A percentile compares a stretch with the other conserved stretches of the same genome.
Evolutionary conservation across 139 green algal genomes (phyloP).

Genomic region (Picochlorum sp.): DNA sequence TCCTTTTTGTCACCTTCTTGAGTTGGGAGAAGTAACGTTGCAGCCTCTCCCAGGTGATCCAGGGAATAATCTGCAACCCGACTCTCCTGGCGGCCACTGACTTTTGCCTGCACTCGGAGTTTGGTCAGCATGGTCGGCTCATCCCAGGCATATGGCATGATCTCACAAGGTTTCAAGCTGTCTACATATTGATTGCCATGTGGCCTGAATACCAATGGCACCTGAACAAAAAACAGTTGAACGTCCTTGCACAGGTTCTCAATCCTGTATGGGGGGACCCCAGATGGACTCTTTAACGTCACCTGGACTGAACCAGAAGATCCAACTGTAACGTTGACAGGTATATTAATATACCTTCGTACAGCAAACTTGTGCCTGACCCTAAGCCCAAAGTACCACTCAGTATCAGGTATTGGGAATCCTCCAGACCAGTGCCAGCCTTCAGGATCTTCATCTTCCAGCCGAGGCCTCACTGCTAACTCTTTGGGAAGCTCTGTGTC

Average conservation of each 20-base stretch:
- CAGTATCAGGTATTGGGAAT: constrained; percentile 52
- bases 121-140: constrained; percentile 49
- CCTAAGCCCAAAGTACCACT: constrained; percentile 71
- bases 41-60: constrained; percentile 34
- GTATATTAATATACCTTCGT: constrained; percentile 63
- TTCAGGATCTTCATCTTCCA: constrained; percentile 11
- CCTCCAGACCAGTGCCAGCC: constrained; percentile 52
- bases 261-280: constrained; percentile 61
- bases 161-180: constrained; percentile 21
- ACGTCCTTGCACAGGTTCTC: constrained; percentile 70
- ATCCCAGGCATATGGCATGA: constrained; percentile 79
- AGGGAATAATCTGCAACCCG: constrained; percentile 27
- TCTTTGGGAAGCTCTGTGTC: constrained; percentile 41
- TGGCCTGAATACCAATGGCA: constrained; percentile 5
- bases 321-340: constrained; percentile 74
- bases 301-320: constrained; percentile 45
- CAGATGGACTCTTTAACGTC: constrained; percentile 42
- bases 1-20: constrained; percentile 7
- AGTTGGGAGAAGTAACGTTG: constrained; percentile 34
- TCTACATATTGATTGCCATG: constrained; percentile 21
- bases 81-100: background rate
- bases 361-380: constrained; percentile 27
- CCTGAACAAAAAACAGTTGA: constrained; percentile 51
- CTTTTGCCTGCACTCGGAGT: constrained; percentile 36
- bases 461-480: constrained; percentile 54